A percentile compares a stretch with the other conserved stretches of the same genome.
Conservation (phyloP, 1,139 yeast genomes). For the Chernovozyma aurita region DNA sequence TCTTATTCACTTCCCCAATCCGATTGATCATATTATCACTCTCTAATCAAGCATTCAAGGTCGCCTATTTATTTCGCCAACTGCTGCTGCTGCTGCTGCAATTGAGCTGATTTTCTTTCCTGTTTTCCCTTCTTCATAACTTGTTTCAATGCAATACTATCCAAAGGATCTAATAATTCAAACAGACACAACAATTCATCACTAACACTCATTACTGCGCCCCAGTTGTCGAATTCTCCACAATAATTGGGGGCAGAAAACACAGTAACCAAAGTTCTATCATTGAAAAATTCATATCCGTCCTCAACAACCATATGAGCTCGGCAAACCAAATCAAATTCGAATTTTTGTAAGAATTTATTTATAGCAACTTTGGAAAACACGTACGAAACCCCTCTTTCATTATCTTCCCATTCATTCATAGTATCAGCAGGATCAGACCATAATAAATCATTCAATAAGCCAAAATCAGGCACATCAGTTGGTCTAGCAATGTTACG, state of each 20-base stretch:
- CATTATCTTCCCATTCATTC: slow-evolving; percentile 98
- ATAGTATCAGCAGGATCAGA: slow-evolving; percentile 94
- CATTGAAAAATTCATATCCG: slow-evolving; percentile 96
- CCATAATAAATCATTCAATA: slow-evolving; percentile 89
- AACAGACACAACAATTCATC: slow-evolving; percentile 90
- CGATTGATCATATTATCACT: too few relatives aligned
- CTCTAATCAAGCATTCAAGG: too few relatives aligned
- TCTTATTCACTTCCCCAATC: too few relatives aligned
- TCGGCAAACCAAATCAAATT: slow-evolving; percentile 90
- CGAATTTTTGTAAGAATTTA: slow-evolving; percentile 81
- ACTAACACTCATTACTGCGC: slow-evolving; percentile 96
- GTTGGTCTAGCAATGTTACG: slow-evolving; percentile 90
- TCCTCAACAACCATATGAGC: slow-evolving; percentile 99
- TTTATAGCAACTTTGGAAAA: slow-evolving; percentile 89
- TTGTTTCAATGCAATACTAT: slow-evolving; percentile 86
- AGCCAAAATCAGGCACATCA: slow-evolving; percentile 94
- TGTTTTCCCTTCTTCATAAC: slow-evolving; percentile 86
- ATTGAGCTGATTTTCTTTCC: slow-evolving; percentile 61
- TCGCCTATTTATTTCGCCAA: background rate
- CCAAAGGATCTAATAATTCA: slow-evolving; percentile 90
- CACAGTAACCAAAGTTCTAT: slow-evolving; percentile 87
- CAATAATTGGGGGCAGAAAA: slow-evolving; percentile 97
- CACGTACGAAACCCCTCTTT: slow-evolving; percentile 95
- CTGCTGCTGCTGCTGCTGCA: slow-evolving; percentile 18
- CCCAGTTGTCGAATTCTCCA: slow-evolving; percentile 99